Conservation (phyloP, 169 alveolate genomes). For the Plasmodium cynomolgi region DNA sequence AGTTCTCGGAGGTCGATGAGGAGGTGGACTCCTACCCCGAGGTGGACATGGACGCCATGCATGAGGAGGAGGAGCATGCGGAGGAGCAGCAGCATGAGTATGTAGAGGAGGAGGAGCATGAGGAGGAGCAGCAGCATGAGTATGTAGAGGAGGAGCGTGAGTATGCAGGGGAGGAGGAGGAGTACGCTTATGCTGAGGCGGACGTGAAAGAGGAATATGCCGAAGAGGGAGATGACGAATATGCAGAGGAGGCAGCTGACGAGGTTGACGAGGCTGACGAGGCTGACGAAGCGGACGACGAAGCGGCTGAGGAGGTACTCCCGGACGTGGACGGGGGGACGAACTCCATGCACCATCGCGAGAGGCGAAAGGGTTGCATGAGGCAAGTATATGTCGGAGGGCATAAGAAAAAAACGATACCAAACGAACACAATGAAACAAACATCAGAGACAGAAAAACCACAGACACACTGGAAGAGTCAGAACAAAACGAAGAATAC, state of each 20-base stretch:
- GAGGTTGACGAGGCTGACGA: not conserved
- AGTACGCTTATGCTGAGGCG: not conserved
- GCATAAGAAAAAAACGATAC: not conserved
- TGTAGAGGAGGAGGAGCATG: conserved; percentile 1
- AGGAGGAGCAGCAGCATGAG: conserved; percentile 5
- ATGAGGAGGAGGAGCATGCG: not conserved
- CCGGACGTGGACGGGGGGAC: not conserved
- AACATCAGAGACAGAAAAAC: not conserved
- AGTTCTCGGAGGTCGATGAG: conserved; percentile 22
- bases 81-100: conserved; percentile 13
- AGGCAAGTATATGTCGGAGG: not conserved
- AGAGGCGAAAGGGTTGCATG: not conserved
- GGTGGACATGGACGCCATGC: not conserved
- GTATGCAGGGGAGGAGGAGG: not conserved
- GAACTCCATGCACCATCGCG: not conserved
- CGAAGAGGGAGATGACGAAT: not conserved
- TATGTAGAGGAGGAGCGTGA: conserved; percentile 13
- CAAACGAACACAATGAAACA: not conserved
- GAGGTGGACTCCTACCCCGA: not conserved
- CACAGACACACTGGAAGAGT: not conserved
- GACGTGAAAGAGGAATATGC: not conserved
- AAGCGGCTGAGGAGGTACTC: not conserved
- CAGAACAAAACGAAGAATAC: conserved; percentile 44
- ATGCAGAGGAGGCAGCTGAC: not conserved
- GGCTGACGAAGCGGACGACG: not conserved